Conservation (phyloP, 257 asterid species). For the Cinchona pubescens region DNA sequence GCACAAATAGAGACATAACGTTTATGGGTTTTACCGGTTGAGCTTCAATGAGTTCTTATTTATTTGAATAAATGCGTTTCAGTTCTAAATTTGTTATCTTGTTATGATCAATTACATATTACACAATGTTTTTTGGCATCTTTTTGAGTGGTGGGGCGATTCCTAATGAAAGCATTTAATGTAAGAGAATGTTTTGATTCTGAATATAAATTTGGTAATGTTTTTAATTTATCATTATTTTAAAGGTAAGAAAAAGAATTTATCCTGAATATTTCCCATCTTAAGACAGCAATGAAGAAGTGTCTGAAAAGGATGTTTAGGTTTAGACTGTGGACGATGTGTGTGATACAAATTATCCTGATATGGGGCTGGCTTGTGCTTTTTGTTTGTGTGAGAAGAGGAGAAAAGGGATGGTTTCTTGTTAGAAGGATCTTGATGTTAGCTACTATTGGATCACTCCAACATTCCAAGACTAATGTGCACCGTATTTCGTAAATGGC, state of each 20-base stretch:
- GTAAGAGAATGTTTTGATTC: background rate
- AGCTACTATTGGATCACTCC: background rate
- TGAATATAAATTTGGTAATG: background rate
- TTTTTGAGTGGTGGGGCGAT: background rate
- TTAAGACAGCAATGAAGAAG: background rate
- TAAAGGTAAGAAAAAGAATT: background rate
- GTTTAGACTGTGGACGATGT: background rate
- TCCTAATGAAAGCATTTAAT: background rate
- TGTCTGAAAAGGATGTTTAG: background rate
- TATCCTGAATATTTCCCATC: background rate
- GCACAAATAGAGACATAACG: background rate
- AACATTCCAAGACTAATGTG: background rate
- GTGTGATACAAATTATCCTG: background rate
- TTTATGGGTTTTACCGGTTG: background rate
- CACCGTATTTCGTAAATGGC: background rate
- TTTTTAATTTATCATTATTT: background rate
- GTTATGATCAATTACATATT: background rate
- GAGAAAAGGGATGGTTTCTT: background rate
- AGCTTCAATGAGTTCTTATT: background rate
- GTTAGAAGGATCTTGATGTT: background rate
- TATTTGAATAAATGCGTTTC: background rate
- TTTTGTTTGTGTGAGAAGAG: background rate
- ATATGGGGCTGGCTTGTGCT: background rate
- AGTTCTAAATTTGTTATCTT: background rate
- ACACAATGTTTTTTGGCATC: background rate